Conservation (phyloP, 2,329 filamentous ascomycete species). For the Aschersonia sp. region DNA sequence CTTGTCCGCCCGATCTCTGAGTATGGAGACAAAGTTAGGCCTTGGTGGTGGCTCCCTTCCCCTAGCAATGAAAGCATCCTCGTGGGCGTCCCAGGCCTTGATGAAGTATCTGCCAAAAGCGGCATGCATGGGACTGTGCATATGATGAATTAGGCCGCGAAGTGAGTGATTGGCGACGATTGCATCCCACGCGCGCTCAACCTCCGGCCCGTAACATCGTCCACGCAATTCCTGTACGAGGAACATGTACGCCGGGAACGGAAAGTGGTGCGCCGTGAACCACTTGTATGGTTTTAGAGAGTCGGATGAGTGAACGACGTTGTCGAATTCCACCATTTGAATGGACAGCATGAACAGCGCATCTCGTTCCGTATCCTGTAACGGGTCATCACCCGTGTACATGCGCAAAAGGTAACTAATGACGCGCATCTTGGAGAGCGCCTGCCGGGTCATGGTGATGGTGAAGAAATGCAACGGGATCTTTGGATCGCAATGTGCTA, state of each 20-base stretch:
- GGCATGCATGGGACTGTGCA: constrained; percentile 40
- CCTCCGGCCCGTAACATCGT: constrained; percentile 36
- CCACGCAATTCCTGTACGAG: constrained; percentile 39
- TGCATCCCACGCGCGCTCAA: constrained; percentile 43
- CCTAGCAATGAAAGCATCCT: constrained; percentile 27
- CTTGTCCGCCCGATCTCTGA: constrained; percentile 29
- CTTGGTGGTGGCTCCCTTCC: constrained; percentile 24
- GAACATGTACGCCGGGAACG: constrained; percentile 47
- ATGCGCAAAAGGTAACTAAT: constrained; percentile 37
- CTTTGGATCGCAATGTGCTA: constrained; percentile 40
- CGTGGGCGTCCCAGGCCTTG: constrained; percentile 47
- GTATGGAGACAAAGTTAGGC: constrained; percentile 31
- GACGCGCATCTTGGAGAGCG: constrained; percentile 41
- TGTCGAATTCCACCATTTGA: constrained; percentile 45
- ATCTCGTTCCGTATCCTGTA: constrained; percentile 34
- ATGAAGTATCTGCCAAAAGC: constrained; percentile 43
- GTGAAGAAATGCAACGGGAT: constrained; percentile 46
- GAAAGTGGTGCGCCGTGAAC: constrained; percentile 46
- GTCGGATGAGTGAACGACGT: constrained; percentile 35
- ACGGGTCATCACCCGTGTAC: constrained; percentile 22
- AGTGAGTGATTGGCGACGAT: constrained; percentile 40
- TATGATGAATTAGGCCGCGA: constrained; percentile 31
- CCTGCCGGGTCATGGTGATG: constrained; percentile 39
- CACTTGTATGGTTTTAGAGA: constrained; percentile 38
- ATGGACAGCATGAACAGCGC: constrained; percentile 38